A percentile compares a stretch with the other conserved stretches of the same genome.
phyloP scores from a whole-genome alignment of 2,329 filamentous ascomycete species.

The Phaeomoniella chlamydospora region DNA sequence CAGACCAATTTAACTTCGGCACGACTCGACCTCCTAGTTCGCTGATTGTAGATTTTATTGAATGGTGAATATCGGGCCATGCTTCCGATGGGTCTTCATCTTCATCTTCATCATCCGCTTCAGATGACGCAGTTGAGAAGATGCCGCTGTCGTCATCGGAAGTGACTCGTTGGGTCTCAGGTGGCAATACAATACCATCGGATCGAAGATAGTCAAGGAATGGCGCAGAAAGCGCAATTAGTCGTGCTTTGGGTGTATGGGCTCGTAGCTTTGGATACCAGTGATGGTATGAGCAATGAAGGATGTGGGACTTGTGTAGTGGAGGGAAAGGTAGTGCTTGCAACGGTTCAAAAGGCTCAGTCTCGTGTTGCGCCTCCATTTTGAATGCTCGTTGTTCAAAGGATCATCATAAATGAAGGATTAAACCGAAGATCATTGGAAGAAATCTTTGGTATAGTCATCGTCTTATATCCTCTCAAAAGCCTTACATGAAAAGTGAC shows the following conservation, averaged over 20 bases:
- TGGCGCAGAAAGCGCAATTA: constrained; percentile 59
- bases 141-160: constrained; percentile 33
- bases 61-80: constrained; percentile 59
- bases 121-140: constrained; percentile 31
- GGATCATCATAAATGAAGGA: no score
- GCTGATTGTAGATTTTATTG: constrained; percentile 61
- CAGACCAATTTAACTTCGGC: constrained; percentile 95
- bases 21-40: constrained; percentile 75
- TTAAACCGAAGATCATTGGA: no score
- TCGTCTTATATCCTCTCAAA: no score
- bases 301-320: constrained; percentile 70
- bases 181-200: constrained; percentile 75
- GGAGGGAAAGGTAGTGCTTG: constrained; percentile 58
- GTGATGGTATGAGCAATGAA: constrained; percentile 84
- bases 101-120: constrained; percentile 36
- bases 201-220: constrained; percentile 81
- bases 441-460: no score
- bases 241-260: constrained; percentile 70
- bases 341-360: constrained; percentile 4
- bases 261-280: constrained; percentile 80
- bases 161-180: constrained; percentile 16
- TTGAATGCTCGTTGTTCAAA: no score
- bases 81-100: constrained; percentile 38
- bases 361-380: no score
- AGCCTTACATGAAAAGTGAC: no score